phyloP scores from a whole-genome alignment of 2,329 filamentous ascomycete species.

The Decorospora gaudefroyi region DNA sequence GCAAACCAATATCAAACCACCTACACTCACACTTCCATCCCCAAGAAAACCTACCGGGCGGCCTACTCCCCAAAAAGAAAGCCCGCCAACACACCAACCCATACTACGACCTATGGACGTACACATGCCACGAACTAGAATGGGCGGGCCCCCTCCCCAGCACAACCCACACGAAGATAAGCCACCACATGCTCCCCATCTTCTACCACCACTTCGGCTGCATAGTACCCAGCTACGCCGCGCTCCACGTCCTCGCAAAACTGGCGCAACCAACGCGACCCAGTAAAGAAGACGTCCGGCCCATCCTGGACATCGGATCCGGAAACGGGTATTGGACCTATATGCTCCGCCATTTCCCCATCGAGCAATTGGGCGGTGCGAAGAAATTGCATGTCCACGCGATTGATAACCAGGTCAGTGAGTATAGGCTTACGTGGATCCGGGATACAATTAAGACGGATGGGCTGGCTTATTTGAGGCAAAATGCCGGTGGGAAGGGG shows the following conservation, averaged over 20 bases:
- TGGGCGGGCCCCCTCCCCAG: slow-evolving; percentile 65
- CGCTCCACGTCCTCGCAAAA: slow-evolving; percentile 63
- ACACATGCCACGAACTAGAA: slow-evolving; percentile 66
- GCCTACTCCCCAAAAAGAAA: slow-evolving; percentile 44
- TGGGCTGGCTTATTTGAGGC: slow-evolving; percentile 62
- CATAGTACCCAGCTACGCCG: slow-evolving; percentile 69
- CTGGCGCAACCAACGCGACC: slow-evolving; percentile 50
- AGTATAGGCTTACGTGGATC: slow-evolving; percentile 72
- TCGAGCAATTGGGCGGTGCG: slow-evolving; percentile 59
- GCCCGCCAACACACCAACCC: slow-evolving; percentile 63
- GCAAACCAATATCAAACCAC: slow-evolving; percentile 60
- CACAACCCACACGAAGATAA: slow-evolving; percentile 59
- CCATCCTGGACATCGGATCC: slow-evolving; percentile 68
- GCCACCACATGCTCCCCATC: slow-evolving; percentile 71
- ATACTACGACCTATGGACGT: slow-evolving; percentile 69
- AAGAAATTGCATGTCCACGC: slow-evolving; percentile 62
- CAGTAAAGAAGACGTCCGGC: slow-evolving; percentile 47
- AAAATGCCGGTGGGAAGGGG: slow-evolving; percentile 53
- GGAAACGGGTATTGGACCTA: slow-evolving; percentile 79
- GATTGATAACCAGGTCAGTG: slow-evolving; percentile 69
- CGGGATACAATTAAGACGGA: slow-evolving; percentile 66
- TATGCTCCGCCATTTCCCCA: slow-evolving; percentile 71
- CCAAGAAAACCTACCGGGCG: slow-evolving; percentile 4
- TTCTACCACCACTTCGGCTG: slow-evolving; percentile 82
- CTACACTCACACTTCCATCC: slow-evolving; percentile 59